Evolutionary conservation across 805 yeast genomes (phyloP).

Genomic region (Cephaloascus albidus): DNA sequence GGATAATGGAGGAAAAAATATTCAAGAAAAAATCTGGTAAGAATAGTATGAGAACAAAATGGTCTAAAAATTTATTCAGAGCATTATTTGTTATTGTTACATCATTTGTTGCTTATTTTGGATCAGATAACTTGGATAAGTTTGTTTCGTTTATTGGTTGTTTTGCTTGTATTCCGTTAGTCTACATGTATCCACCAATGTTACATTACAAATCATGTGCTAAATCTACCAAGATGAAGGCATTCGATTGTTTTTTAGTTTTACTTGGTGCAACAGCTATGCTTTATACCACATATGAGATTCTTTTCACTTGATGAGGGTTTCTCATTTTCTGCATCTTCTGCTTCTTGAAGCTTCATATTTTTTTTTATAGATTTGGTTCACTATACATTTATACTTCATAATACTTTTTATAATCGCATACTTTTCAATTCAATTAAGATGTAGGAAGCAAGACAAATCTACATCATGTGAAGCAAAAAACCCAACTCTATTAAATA

Average conservation of each 20-base stretch:
- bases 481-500: background rate
- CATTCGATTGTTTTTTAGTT: slow-evolving; percentile 39
- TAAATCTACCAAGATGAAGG: slow-evolving; percentile 24
- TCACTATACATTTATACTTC: background rate
- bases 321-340: background rate
- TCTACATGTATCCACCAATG: slow-evolving; percentile 79
- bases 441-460: too few species aligned
- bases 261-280: slow-evolving; percentile 51
- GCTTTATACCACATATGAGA: slow-evolving; percentile 59
- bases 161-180: slow-evolving; percentile 79
- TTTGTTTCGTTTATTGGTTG: slow-evolving; percentile 79
- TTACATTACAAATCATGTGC: slow-evolving; percentile 51
- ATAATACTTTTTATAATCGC: too few species aligned
- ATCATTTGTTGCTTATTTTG: slow-evolving; percentile 51
- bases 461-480: too few species aligned
- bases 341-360: slow-evolving; percentile 1
- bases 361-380: too few species aligned
- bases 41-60: slow-evolving; percentile 38
- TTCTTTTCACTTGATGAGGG: slow-evolving; percentile 16
- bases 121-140: slow-evolving; percentile 60
- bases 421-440: too few species aligned
- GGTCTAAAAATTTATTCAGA: slow-evolving; percentile 59
- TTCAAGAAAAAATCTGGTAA: slow-evolving; percentile 53
- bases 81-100: slow-evolving; percentile 43
- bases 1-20: slow-evolving; percentile 56